Percentiles rank a stretch among this genome's conserved stretches.
Conservation (phyloP, 164 flowering plant species). For the Aristolochia fimbriata region DNA sequence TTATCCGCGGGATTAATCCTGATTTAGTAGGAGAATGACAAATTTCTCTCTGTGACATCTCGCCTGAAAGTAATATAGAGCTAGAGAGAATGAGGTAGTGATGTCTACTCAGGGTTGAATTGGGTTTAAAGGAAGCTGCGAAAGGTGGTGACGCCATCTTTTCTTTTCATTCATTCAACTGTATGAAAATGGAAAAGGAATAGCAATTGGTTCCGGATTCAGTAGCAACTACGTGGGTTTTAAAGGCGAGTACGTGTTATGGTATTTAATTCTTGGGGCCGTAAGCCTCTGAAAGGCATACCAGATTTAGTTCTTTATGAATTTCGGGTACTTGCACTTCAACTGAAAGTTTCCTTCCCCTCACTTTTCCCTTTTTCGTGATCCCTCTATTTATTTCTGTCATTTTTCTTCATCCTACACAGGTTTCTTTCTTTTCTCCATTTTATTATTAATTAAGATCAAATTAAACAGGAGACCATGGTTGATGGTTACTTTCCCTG, state of each 20-base stretch:
- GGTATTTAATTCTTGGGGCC: conserved; percentile 2
- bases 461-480: too few species aligned
- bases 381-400: background rate
- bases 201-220: background rate
- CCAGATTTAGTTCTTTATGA: background rate
- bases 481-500: too few species aligned
- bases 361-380: background rate
- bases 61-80: too few species aligned
- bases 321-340: conserved; percentile 3
- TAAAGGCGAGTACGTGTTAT: conserved; percentile 2
- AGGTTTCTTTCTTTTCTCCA: background rate
- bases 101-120: background rate
- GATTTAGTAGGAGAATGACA: background rate
- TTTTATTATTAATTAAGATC: background rate
- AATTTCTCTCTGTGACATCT: too few species aligned
- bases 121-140: background rate
- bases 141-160: conserved; percentile 4
- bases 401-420: background rate
- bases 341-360: background rate
- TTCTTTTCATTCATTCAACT: conserved; percentile 5
- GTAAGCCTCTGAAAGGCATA: background rate
- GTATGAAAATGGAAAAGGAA: background rate
- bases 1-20: too few species aligned
- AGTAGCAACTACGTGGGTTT: conserved; percentile 4
- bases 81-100: background rate